Evolutionary conservation across 345 rosid species (phyloP).

Genomic region (Gossypium rotundifolium): DNA sequence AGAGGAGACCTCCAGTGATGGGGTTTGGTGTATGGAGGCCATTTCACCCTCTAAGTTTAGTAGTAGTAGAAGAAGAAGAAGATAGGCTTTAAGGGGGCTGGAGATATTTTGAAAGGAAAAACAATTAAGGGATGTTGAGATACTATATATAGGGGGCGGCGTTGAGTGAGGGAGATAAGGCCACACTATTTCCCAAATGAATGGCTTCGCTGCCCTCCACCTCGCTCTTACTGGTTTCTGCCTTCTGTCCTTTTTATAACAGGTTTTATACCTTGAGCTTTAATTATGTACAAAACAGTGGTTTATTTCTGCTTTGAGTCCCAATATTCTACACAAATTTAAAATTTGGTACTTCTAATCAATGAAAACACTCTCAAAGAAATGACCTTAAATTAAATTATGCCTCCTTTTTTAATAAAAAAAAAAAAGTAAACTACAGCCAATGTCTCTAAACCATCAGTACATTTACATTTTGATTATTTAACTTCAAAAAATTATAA

Average conservation of each 20-base stretch:
- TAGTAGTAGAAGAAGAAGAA: background rate
- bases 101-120: background rate
- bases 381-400: too few species aligned
- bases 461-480: too few species aligned
- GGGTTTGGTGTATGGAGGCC: slow-evolving; percentile 37
- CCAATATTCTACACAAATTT: too few species aligned
- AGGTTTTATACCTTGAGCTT: too few species aligned
- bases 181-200: background rate
- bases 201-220: background rate
- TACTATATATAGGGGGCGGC: background rate
- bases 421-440: too few species aligned
- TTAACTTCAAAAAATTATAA: too few species aligned
- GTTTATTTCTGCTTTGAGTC: too few species aligned
- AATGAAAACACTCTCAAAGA: too few species aligned
- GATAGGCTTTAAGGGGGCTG: background rate
- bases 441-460: too few species aligned
- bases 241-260: background rate
- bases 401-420: too few species aligned
- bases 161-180: background rate
- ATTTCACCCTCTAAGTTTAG: slow-evolving; percentile 8
- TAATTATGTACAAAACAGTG: too few species aligned
- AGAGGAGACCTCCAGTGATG: slow-evolving; percentile 34
- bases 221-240: background rate
- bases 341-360: too few species aligned
- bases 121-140: background rate